Percentiles rank a stretch among this genome's conserved stretches.
phyloP scores from a whole-genome alignment of 345 rosid species.

The Chamaenerion angustifolium region DNA sequence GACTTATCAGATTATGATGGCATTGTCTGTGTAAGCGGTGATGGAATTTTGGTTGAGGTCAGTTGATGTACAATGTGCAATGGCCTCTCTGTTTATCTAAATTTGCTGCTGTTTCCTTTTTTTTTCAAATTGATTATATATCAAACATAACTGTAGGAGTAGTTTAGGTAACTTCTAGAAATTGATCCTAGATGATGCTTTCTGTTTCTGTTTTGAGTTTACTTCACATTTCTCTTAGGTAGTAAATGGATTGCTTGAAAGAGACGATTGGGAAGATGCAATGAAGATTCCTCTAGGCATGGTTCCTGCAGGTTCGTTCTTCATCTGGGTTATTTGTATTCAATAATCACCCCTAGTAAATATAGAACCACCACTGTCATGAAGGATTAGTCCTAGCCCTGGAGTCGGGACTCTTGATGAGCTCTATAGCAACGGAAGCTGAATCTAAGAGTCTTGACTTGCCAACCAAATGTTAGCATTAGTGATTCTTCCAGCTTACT shows the following conservation, averaged over 20 bases:
- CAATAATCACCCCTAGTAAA: too few species aligned
- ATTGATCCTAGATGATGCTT: not conserved
- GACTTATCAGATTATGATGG: slow-evolving; percentile 65
- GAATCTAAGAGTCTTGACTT: too few species aligned
- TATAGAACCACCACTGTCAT: too few species aligned
- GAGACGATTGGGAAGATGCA: slow-evolving; percentile 77
- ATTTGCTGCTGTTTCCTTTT: too few species aligned
- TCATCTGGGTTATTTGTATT: too few species aligned
- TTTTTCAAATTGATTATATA: too few species aligned
- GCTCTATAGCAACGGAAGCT: too few species aligned
- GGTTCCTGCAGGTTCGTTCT: slow-evolving; percentile 71
- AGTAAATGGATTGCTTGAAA: slow-evolving; percentile 85
- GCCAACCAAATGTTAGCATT: too few species aligned
- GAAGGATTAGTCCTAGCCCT: too few species aligned
- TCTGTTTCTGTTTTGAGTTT: slow-evolving; percentile 6
- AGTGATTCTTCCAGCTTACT: too few species aligned
- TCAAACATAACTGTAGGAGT: not conserved
- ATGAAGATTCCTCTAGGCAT: slow-evolving; percentile 69
- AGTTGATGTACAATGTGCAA: slow-evolving; percentile 4
- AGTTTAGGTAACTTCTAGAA: not conserved
- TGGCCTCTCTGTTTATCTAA: too few species aligned
- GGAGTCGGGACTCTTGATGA: too few species aligned
- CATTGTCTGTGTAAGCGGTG: slow-evolving; percentile 91
- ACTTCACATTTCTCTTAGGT: slow-evolving; percentile 57
- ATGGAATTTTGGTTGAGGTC: slow-evolving; percentile 93